phyloP scores from a whole-genome alignment of 371 early-diverging fungal species.

The Entomophthora muscae region DNA sequence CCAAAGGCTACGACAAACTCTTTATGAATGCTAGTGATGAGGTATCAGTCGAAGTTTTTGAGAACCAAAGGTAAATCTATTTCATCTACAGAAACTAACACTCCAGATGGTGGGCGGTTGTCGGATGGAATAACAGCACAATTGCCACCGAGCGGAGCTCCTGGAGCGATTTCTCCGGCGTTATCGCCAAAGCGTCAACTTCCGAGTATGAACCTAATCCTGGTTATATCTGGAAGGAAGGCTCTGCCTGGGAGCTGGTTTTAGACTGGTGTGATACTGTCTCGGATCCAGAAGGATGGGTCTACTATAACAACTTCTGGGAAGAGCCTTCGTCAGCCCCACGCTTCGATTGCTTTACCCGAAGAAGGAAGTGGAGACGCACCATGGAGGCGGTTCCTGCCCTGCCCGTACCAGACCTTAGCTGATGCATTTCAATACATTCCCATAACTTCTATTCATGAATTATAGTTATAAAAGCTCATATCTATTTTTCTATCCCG shows the following conservation, averaged over 20 bases:
- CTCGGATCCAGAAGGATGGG: constrained; percentile 1
- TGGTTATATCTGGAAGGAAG: not conserved
- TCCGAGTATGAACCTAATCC: not conserved
- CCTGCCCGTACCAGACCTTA: no score
- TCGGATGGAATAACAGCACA: not conserved
- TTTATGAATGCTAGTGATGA: no score
- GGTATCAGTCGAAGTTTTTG: not conserved
- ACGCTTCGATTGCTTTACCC: not conserved
- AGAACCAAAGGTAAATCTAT: constrained; percentile 3
- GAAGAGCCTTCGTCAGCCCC: not conserved
- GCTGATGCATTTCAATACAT: no score
- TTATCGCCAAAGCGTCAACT: not conserved
- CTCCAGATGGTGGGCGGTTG: not conserved
- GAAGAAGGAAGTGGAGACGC: not conserved
- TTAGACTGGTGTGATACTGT: not conserved
- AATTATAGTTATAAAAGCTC: no score
- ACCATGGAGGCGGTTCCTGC: no score
- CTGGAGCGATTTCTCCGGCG: not conserved
- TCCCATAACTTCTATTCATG: no score
- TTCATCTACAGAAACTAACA: not conserved
- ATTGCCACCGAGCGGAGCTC: not conserved
- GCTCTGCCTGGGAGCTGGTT: not conserved
- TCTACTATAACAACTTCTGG: not conserved
- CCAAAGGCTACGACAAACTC: no score
- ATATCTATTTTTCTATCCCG: no score